phyloP scores from a whole-genome alignment of 345 rosid genomes.

The Cochlearia excelsa region DNA sequence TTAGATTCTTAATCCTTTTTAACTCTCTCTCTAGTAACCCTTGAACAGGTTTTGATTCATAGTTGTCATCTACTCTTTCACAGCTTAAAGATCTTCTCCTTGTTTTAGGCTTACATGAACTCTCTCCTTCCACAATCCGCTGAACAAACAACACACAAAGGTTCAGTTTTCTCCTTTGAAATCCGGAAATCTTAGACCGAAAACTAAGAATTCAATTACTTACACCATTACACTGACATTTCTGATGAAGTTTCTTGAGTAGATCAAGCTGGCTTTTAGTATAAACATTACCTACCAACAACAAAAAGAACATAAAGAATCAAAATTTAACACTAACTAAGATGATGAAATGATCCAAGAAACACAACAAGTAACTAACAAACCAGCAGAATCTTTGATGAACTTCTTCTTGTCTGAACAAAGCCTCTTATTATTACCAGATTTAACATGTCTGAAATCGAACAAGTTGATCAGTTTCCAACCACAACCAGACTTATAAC shows the following conservation, averaged over 20 bases:
- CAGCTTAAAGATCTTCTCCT: slow-evolving; percentile 36
- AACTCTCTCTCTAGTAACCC: slow-evolving; percentile 34
- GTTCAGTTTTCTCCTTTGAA: slow-evolving; percentile 9
- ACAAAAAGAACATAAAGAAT: background rate
- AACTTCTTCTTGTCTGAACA: slow-evolving; percentile 39
- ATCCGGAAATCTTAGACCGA: background rate
- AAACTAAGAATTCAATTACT: slow-evolving; percentile 32
- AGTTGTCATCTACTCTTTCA: slow-evolving; percentile 35
- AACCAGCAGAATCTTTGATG: slow-evolving; percentile 45
- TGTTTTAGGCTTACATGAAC: slow-evolving; percentile 33
- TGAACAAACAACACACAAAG: slow-evolving; percentile 18
- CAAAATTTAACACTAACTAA: background rate
- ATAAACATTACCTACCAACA: slow-evolving; percentile 38
- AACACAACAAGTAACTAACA: slow-evolving; percentile 5
- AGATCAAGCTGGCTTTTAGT: slow-evolving; percentile 40
- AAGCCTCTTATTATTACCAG: slow-evolving; percentile 44
- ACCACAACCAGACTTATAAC: slow-evolving; percentile 62
- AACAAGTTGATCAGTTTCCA: slow-evolving; percentile 52
- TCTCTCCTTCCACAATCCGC: slow-evolving; percentile 27
- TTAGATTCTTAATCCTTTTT: slow-evolving; percentile 22
- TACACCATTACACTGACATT: slow-evolving; percentile 41
- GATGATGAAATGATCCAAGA: slow-evolving; percentile 4
- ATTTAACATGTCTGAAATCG: slow-evolving; percentile 45
- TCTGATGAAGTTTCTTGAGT: slow-evolving; percentile 37
- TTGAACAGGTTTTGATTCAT: slow-evolving; percentile 33